Base-by-base conservation (phyloP, 208 protist species). In the Wallacemonas sp. region DNA sequence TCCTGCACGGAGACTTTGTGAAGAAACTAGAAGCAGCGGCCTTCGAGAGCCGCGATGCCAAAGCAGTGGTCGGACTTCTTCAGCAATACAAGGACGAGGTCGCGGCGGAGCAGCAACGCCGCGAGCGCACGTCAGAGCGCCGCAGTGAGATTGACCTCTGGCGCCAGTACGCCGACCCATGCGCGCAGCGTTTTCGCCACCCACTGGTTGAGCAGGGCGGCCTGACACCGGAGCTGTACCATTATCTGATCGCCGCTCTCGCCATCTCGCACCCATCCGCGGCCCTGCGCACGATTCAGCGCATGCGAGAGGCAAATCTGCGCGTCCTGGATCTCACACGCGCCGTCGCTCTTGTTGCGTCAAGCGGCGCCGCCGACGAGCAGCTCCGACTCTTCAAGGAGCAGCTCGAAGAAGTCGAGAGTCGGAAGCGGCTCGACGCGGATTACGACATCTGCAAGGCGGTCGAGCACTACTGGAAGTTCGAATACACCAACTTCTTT, bases 381-480 rank as follows among this genome's bases (percentile, higher is more conserved):
- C 84, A 90, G 64, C 58, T 70, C 14, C 57, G 52, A 0, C 77
- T 96, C 38, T 87, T 96, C 60, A 19, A 70, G 46, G 77, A 80
- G 64, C 87, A 92, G 60, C 54, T 92, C 11, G 41, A 76, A 16
- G 84, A 84, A 43, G 82, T 92, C 16, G 56, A 52, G 4, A 21
- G 33, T 3, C 77, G 90, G 2, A 41, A 23, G 4, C 66, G 74
- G 30, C 73, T 92, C 26, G 85, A 93, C 34, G 76, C 62, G 62
- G 81, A 93, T 41, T 70, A 81, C 48, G 72, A 78, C 36, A 78
- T 80, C 2, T 58, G 68, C 52, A 81, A 83, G 66, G 69, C 69
- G 23, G 74, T 91, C 1, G 90, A 94, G 70, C 74, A 78, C 33
- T 96, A 87, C 68, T 96, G 87, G 88, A 91, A 92, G 68, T 92